Conservation (phyloP, 495 filamentous ascomycete genomes). For the Neurospora sp. region DNA sequence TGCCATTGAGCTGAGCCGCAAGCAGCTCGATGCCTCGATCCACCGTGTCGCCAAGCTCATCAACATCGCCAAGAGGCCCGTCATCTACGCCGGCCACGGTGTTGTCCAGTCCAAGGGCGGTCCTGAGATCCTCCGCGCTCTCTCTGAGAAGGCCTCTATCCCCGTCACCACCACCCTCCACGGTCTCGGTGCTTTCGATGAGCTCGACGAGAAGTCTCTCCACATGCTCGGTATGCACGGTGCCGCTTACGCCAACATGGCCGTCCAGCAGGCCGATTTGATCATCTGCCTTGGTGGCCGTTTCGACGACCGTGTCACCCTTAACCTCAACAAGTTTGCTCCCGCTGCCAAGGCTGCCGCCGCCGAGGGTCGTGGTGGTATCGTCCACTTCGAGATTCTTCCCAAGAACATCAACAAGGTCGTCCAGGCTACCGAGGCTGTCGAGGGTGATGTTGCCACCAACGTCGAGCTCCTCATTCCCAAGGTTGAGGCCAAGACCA, state of each 20-base stretch:
- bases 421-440: slow-evolving; percentile 69
- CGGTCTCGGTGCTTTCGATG: slow-evolving; percentile 66
- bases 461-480: slow-evolving; percentile 71
- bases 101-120: slow-evolving; percentile 54
- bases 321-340: slow-evolving; percentile 53
- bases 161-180: slow-evolving; percentile 74
- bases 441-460: slow-evolving; percentile 60
- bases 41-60: slow-evolving; percentile 54
- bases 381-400: slow-evolving; percentile 73
- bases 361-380: slow-evolving; percentile 60
- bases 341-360: slow-evolving; percentile 58
- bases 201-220: slow-evolving; percentile 63
- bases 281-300: slow-evolving; percentile 67
- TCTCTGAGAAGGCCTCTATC: slow-evolving; percentile 63
- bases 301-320: slow-evolving; percentile 71
- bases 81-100: slow-evolving; percentile 69
- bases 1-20: slow-evolving; percentile 46
- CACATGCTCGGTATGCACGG: slow-evolving; percentile 84
- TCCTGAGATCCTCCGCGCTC: slow-evolving; percentile 52
- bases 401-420: slow-evolving; percentile 87
- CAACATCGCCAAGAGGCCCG: slow-evolving; percentile 64
- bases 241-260: slow-evolving; percentile 67
- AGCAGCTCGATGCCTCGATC: slow-evolving; percentile 51
- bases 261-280: slow-evolving; percentile 69
- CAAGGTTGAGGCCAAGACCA: slow-evolving; percentile 43